Conservation (phyloP, 2,329 filamentous ascomycete species). For the Calonectria hongkongensis region DNA sequence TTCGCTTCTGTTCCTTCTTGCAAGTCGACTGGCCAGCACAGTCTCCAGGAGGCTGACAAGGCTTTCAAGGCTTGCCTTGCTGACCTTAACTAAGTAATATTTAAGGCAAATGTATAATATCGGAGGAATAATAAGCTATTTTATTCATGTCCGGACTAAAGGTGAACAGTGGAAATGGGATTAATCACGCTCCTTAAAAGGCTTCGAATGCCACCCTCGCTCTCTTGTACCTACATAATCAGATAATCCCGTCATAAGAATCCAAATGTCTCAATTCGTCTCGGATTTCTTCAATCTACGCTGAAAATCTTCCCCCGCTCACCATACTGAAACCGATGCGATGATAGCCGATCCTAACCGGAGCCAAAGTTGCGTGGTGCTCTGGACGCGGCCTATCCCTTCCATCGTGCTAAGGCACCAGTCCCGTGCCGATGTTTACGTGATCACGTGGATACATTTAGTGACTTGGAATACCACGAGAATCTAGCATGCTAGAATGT, state of each 20-base stretch:
- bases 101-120: background rate
- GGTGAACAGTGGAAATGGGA: background rate
- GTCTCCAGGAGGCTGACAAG: constrained; percentile 7
- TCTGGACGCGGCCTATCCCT: too few relatives aligned
- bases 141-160: background rate
- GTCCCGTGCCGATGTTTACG: too few relatives aligned
- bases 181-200: constrained; percentile 16
- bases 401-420: too few relatives aligned
- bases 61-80: constrained; percentile 12
- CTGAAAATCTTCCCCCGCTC: too few relatives aligned
- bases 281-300: background rate
- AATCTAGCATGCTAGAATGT: too few relatives aligned
- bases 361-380: too few relatives aligned
- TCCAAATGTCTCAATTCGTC: background rate
- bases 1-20: constrained; percentile 7
- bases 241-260: background rate
- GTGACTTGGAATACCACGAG: too few relatives aligned
- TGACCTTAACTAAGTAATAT: background rate
- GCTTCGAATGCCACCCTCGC: constrained; percentile 1
- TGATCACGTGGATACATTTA: too few relatives aligned
- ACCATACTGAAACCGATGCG: background rate
- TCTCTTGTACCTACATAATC: background rate
- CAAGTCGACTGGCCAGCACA: constrained; percentile 20
- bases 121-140: background rate
- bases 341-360: too few relatives aligned